Base-by-base conservation (phyloP, 768 basidiomycete species). In the Porpolomopsis calyptriformis region DNA sequence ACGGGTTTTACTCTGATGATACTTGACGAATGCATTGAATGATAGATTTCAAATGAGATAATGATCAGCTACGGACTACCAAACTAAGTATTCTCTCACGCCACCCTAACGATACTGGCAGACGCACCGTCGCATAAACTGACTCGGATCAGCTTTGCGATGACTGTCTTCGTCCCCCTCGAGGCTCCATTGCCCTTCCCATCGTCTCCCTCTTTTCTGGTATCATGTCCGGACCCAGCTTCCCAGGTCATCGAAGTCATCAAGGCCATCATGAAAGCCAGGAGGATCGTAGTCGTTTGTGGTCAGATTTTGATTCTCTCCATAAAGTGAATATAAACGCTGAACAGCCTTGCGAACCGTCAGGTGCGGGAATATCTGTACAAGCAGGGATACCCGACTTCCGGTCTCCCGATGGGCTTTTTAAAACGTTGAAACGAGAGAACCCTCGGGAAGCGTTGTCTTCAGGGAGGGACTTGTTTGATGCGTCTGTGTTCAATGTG, bases 371-470 rank as follows among this genome's bases (percentile, higher is more conserved):
- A 38, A 85, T 92, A 47, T 90, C 87, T 48, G 86, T 89, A 9
- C 75, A 79, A 31, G 85, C 87, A 39, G 86, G 87, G 12, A 92
- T 93, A 37, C 90, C 91, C 25, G 91, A 92, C 64, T 93, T 94
- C 60, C 69, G 90, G 53, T 90, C 87, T 9, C 61, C 79, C 12
- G 78, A 81, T 46, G 89, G 89, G 23, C 65, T 92, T 22, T 93
- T 92, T 59, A 78, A 82, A 55, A 72, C 76, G 16, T 63, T 88
- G 51, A 89, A 84, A 59, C 72, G 79, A 53, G 83, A 85, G 55
- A 83, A 91, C 60, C 82, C 84, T 0, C 76, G 76, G 48, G 81
- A 84, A 52, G 65, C 68, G 18, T 65, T 89, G 60, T 68, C 74
- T 29, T 84, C 82, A 3, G 85, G 89, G 2, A 90, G 82, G 60